Evolutionary conservation across 805 yeast species (phyloP).

Genomic region (Saccharomycopsis sp.): DNA sequence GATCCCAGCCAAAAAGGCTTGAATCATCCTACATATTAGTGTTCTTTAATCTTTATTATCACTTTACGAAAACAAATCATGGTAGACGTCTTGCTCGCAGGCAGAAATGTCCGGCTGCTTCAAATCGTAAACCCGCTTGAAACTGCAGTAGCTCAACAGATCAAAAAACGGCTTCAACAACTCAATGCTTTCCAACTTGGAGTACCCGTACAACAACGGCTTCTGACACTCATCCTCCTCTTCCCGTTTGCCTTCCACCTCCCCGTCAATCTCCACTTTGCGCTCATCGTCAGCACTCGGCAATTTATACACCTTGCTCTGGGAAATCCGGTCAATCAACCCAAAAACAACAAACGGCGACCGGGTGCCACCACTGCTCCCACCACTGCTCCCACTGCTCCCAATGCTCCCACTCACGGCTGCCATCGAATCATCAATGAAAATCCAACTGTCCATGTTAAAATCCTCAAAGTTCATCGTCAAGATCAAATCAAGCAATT

Average conservation of each 20-base stretch:
- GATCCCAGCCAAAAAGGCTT: background rate
- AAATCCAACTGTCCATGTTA: constrained; percentile 75
- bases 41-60: background rate
- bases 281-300: constrained; percentile 26
- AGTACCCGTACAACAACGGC: constrained; percentile 29
- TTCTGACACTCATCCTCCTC: constrained; percentile 25
- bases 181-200: constrained; percentile 31
- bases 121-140: constrained; percentile 56
- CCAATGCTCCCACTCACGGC: constrained; percentile 36
- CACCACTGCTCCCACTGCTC: background rate
- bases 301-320: constrained; percentile 29
- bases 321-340: constrained; percentile 40
- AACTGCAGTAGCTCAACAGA: constrained; percentile 52
- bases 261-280: constrained; percentile 13
- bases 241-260: constrained; percentile 10
- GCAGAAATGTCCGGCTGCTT: constrained; percentile 32
- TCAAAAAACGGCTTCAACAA: constrained; percentile 58
- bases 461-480: constrained; percentile 69
- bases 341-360: constrained; percentile 25
- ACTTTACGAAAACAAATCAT: constrained; percentile 41
- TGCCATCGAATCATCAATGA: constrained; percentile 59
- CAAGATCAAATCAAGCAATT: constrained; percentile 67
- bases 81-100: constrained; percentile 47
- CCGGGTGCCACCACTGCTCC: background rate
- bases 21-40: background rate